phyloP scores from a whole-genome alignment of 129 eudicot species.

The Arctium lappa region DNA sequence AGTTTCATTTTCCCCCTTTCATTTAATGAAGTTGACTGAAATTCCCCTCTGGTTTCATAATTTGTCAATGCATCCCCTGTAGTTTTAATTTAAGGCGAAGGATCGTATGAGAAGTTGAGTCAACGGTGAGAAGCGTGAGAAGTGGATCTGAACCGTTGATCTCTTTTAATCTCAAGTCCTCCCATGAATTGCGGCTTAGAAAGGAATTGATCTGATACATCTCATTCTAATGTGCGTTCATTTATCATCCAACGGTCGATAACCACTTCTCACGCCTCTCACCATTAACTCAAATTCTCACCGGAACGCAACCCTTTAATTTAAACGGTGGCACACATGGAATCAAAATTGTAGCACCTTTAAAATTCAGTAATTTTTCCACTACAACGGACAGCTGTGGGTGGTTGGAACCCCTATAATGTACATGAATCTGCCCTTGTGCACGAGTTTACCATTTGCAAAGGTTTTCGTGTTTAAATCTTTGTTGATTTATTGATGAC shows the following conservation, averaged over 20 bases:
- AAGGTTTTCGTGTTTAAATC: not conserved
- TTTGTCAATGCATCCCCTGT: not conserved
- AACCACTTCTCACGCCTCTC: no score
- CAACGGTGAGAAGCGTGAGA: no score
- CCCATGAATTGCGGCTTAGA: no score
- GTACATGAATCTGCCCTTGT: not conserved
- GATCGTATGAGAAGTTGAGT: no score
- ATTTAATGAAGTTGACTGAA: not conserved
- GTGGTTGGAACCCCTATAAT: not conserved
- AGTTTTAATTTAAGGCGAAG: not conserved
- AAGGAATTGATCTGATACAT: no score
- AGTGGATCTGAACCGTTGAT: no score
- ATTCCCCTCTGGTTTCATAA: not conserved
- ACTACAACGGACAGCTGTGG: not conserved
- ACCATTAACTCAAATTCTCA: no score
- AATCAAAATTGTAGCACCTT: not conserved
- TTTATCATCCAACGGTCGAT: no score
- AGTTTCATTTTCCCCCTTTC: not conserved
- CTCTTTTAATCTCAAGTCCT: no score
- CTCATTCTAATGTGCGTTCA: no score
- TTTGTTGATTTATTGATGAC: not conserved
- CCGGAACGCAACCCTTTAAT: no score
- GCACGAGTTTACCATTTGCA: not conserved
- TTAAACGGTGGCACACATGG: no score
- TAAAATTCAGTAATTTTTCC: not conserved